Evolutionary conservation across 2,329 filamentous ascomycete genomes (phyloP).

Genomic region (Fusarium mexicanum): DNA sequence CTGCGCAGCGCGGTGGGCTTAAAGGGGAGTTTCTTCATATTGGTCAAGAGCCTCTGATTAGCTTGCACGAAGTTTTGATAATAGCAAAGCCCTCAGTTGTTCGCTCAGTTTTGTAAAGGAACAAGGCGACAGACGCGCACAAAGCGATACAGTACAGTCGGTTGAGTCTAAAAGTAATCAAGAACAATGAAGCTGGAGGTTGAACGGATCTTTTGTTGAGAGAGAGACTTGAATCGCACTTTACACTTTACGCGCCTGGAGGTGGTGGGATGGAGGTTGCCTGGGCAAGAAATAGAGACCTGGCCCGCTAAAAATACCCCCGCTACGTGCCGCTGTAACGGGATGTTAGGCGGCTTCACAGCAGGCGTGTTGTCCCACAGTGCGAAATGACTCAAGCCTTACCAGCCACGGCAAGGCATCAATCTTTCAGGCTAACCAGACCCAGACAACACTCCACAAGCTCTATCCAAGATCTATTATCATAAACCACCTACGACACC

Average conservation of each 20-base stretch:
- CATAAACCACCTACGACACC: slow-evolving; percentile 25
- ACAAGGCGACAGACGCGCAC: not conserved
- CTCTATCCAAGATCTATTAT: slow-evolving; percentile 15
- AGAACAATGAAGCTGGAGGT: not conserved
- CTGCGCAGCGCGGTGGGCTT: slow-evolving; percentile 58
- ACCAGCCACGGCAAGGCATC: slow-evolving; percentile 36
- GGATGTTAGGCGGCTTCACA: slow-evolving; percentile 30
- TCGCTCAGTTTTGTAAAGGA: not conserved
- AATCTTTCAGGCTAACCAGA: slow-evolving; percentile 24
- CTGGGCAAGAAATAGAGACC: not conserved
- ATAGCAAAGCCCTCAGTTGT: slow-evolving; percentile 15
- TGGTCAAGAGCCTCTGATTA: slow-evolving; percentile 8
- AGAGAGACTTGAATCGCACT: not conserved
- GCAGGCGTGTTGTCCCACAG: slow-evolving; percentile 26
- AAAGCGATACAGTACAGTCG: not conserved
- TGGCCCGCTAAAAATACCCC: slow-evolving; percentile 35
- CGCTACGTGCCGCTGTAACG: slow-evolving; percentile 28
- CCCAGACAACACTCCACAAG: slow-evolving; percentile 23
- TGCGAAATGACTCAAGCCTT: slow-evolving; percentile 37
- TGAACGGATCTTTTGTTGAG: not conserved
- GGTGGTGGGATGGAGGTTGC: slow-evolving; percentile 16
- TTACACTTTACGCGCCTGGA: slow-evolving; percentile 34
- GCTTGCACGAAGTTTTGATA: slow-evolving; percentile 2
- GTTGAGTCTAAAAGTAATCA: not conserved
- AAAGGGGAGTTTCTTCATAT: slow-evolving; percentile 58